Conservation (phyloP, 352 stramenopile species). For the Phytophthora pini region DNA sequence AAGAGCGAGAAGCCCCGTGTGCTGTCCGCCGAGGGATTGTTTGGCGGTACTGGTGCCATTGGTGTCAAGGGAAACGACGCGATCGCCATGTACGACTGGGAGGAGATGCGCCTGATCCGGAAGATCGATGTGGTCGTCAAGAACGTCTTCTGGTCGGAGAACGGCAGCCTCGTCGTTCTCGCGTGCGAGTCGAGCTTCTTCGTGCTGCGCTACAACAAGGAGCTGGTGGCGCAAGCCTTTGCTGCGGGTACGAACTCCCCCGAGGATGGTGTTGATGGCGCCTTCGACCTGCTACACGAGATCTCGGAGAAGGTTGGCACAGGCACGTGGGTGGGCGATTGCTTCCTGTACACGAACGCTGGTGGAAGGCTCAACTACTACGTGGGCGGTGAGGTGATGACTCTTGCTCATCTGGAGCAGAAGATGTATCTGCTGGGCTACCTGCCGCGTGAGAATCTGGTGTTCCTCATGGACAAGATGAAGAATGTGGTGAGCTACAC, state of each 20-base stretch:
- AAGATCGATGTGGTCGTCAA: slow-evolving; percentile 98
- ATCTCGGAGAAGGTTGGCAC: slow-evolving; percentile 96
- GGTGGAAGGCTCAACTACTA: slow-evolving; percentile 97
- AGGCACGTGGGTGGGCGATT: slow-evolving; percentile 99
- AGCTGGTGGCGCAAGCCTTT: slow-evolving; percentile 90
- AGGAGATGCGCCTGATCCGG: slow-evolving; percentile 96
- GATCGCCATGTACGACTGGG: slow-evolving; percentile 99
- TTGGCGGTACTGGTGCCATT: slow-evolving; percentile 94
- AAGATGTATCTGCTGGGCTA: slow-evolving; percentile 99
- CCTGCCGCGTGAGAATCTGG: slow-evolving; percentile 97
- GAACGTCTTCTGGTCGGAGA: slow-evolving; percentile 98
- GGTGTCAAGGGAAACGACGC: slow-evolving; percentile 96
- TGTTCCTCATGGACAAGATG: slow-evolving; percentile 99
- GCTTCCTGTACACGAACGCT: slow-evolving; percentile 99
- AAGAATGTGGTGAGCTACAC: slow-evolving; percentile 94
- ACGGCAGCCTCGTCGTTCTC: slow-evolving; percentile 96
- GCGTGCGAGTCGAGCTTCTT: slow-evolving; percentile 96
- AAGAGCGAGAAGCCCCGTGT: slow-evolving; percentile 95
- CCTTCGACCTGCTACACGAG: slow-evolving; percentile 98
- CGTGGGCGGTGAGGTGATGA: slow-evolving; percentile 99
- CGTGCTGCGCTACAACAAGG: slow-evolving; percentile 96
- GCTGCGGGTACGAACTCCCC: slow-evolving; percentile 83
- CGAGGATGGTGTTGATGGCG: slow-evolving; percentile 97
- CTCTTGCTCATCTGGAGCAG: slow-evolving; percentile 95
- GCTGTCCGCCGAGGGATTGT: slow-evolving; percentile 95